Evolutionary conservation across 495 filamentous ascomycete genomes (phyloP).

Genomic region (Rostrohypoxylon terebratum): DNA sequence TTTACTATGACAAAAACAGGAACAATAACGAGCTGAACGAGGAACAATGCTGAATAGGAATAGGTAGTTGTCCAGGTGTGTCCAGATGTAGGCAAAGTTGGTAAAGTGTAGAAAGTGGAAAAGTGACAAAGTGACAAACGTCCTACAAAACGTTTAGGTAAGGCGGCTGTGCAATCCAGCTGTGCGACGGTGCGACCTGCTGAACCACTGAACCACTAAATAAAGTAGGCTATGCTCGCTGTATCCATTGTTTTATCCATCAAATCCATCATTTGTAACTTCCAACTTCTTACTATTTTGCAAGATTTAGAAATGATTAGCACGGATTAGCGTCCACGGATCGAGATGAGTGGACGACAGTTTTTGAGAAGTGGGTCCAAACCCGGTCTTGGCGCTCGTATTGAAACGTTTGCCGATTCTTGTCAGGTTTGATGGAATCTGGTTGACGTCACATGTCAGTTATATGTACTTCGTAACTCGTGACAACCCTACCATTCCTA

Average conservation of each 20-base stretch:
- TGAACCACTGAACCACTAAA: constrained; percentile 8
- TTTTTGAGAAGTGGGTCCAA: constrained; percentile 5
- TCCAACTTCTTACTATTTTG: neutral
- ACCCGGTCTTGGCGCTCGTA: constrained; percentile 44
- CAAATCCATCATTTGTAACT: constrained; percentile 3
- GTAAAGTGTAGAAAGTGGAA: neutral
- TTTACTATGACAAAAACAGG: constrained; percentile 6
- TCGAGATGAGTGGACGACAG: constrained; percentile 27
- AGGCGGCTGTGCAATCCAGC: constrained; percentile 38
- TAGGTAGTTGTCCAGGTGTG: neutral
- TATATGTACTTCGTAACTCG: neutral
- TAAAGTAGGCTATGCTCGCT: constrained; percentile 38
- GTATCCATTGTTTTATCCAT: constrained; percentile 22
- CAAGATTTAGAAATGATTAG: constrained; percentile 32
- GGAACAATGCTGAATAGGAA: neutral
- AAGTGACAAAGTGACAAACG: neutral
- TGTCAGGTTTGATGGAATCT: constrained; percentile 23
- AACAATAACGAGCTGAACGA: constrained; percentile 8
- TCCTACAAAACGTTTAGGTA: neutral
- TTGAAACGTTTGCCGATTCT: constrained; percentile 38
- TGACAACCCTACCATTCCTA: neutral
- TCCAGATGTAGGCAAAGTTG: neutral
- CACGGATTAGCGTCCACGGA: constrained; percentile 30
- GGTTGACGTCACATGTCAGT: constrained; percentile 32
- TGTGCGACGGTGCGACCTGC: constrained; percentile 31